Evolutionary conservation across 768 basidiomycete genomes (phyloP).

Genomic region (Lactarius indigo): DNA sequence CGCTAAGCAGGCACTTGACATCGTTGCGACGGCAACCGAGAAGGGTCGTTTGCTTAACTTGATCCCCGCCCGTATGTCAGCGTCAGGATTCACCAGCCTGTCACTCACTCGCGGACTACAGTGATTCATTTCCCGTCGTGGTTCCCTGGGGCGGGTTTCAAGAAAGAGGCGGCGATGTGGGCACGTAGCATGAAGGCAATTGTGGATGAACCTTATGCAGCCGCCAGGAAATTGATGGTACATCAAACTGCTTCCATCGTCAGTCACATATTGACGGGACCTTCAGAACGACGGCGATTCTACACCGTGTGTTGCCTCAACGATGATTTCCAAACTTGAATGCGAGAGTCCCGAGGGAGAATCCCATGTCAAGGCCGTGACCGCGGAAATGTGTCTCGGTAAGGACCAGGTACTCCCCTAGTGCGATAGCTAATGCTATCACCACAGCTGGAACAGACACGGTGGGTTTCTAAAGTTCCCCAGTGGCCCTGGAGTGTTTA

Average conservation of each 20-base stretch:
- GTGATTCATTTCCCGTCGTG: slow-evolving; percentile 29
- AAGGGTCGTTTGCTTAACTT: slow-evolving; percentile 46
- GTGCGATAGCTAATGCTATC: neutral
- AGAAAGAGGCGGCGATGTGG: slow-evolving; percentile 25
- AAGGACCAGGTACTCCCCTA: neutral
- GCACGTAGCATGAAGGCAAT: slow-evolving; percentile 27
- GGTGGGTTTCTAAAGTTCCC: neutral
- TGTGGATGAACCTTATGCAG: slow-evolving; percentile 28
- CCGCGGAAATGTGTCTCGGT: slow-evolving; percentile 11
- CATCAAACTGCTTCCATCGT: neutral
- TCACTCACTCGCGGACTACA: slow-evolving; percentile 4
- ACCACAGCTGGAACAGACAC: slow-evolving; percentile 5
- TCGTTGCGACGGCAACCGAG: slow-evolving; percentile 24
- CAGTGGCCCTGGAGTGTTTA: neutral
- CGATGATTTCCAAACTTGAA: slow-evolving; percentile 1
- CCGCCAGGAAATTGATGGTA: slow-evolving; percentile 28
- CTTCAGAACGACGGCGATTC: neutral
- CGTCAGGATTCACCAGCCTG: neutral
- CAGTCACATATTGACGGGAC: neutral
- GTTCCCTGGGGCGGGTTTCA: slow-evolving; percentile 31
- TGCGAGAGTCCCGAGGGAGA: neutral
- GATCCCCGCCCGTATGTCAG: slow-evolving; percentile 32
- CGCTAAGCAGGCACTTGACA: slow-evolving; percentile 26
- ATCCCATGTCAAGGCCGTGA: slow-evolving; percentile 1
- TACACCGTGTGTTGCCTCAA: neutral